phyloP scores from a whole-genome alignment of 2,329 filamentous ascomycete species.

The Cordyceps fumosorosea region DNA sequence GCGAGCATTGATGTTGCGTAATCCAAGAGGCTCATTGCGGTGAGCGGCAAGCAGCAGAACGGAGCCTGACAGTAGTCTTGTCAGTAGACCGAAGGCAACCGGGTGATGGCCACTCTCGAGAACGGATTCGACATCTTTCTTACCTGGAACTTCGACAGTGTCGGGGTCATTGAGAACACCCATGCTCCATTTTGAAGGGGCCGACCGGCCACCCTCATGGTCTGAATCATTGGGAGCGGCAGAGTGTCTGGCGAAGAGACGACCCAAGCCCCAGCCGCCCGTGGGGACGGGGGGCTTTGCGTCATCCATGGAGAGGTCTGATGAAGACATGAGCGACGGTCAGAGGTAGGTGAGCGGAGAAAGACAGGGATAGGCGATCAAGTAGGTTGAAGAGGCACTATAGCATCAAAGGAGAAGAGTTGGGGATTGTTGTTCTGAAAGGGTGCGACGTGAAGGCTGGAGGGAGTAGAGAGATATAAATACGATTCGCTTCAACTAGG shows the following conservation, averaged over 20 bases:
- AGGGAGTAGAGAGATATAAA: background rate
- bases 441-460: background rate
- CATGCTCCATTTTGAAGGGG: slow-evolving; percentile 49
- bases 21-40: slow-evolving; percentile 52
- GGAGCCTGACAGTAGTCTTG: slow-evolving; percentile 38
- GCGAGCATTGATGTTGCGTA: slow-evolving; percentile 49
- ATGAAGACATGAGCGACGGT: slow-evolving; percentile 5
- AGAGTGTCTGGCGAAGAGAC: slow-evolving; percentile 12
- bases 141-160: slow-evolving; percentile 85
- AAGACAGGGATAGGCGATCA: too few species aligned
- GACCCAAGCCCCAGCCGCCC: slow-evolving; percentile 13
- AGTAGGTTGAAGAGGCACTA: background rate
- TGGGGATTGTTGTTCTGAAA: too few species aligned
- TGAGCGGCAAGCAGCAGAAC: slow-evolving; percentile 49
- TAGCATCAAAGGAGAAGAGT: background rate
- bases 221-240: background rate
- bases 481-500: too few species aligned
- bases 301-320: background rate
- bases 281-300: slow-evolving; percentile 1
- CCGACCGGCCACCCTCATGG: slow-evolving; percentile 9
- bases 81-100: background rate
- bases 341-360: background rate
- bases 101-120: background rate
- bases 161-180: slow-evolving; percentile 77
- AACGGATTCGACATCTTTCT: slow-evolving; percentile 18